These are phyloP conservation scores for Echria macrotheca DNA, from an alignment of 495 filamentous ascomycete genomes.

Conservation along the genomic window DNA sequence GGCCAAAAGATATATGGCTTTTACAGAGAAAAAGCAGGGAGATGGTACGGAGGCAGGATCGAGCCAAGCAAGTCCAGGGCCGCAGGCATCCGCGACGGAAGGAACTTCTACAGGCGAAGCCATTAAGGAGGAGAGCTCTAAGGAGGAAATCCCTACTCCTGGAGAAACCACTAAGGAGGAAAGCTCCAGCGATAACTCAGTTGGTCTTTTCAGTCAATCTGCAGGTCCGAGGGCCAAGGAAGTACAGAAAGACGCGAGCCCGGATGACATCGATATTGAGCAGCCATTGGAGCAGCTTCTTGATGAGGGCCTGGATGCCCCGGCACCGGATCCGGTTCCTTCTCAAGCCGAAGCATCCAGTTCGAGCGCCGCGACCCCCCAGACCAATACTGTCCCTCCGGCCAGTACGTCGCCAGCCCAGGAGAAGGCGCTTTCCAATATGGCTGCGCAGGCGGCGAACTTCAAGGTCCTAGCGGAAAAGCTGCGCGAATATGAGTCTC, in stretches of 20 bases:
- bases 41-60: conserved; percentile 10
- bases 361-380: neutral
- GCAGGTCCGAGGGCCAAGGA: conserved; percentile 18
- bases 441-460: conserved; percentile 18
- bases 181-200: conserved; percentile 3
- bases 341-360: neutral
- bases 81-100: conserved; percentile 13
- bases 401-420: neutral
- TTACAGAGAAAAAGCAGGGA: conserved; percentile 22
- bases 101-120: too few species aligned
- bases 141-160: too few species aligned
- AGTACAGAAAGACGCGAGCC: conserved; percentile 26
- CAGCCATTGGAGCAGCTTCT: conserved; percentile 35
- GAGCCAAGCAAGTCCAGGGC: conserved; percentile 1
- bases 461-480: conserved; percentile 20
- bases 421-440: conserved; percentile 7
- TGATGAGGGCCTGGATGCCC: conserved; percentile 19
- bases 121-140: neutral
- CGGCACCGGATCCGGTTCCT: conserved; percentile 3
- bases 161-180: conserved; percentile 4
- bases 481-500: conserved; percentile 16
- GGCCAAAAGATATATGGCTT: conserved; percentile 38
- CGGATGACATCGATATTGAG: conserved; percentile 46
- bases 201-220: conserved; percentile 16
- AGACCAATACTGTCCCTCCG: neutral